Evolutionary conservation across 2,329 filamentous ascomycete species (phyloP), one percentile per base, ranked within the genome.

Genomic region (Aspergillus sp.): DNA sequence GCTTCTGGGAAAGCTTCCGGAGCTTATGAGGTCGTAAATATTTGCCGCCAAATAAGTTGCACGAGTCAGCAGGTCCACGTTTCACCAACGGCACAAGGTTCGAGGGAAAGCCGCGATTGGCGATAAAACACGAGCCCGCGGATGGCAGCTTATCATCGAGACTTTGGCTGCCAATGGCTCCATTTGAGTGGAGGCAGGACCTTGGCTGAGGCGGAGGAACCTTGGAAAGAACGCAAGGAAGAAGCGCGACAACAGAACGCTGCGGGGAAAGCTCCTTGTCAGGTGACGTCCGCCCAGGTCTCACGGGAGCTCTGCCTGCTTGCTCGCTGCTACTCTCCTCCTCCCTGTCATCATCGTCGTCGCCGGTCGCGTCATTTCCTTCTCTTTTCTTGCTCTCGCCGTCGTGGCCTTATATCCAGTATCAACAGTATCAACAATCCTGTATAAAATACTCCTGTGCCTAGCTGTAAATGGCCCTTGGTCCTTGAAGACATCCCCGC

Each of bases 251-350:
- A 37, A n/a, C 35, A 17, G 24, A 49, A 31, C 40, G 24, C 40
- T 56, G 60, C 55, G 61, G 59, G 59, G 64, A 65, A 66, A 58
- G 56, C 62, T 66, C 61, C 63, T 58, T 58, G 64, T 66, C 65
- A 68, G 57, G 59, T 61, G 61, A 63, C 46, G 23, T 37, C 35
- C 27, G 37, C 39, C 39, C 39, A 46, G 40, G 17, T 17, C 23
- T 14, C 40, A 24, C 15, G 8, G 14, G 8, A n/a, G 40, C 40
- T 48, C 49, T 27, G 27, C 9, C 27, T 37, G 39, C 37, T 6
- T 37, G 39, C 37, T 6, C 35, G 15, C 41, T 40, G n/a, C 17
- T 23, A 21, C 37, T 35, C 8, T 35, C 24, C 6, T 17, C 46
- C 7, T 51, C 47, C 14, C 43, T 19, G 14, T 45, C 47, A 27